Conservation (phyloP, 768 basidiomycete genomes). For the Suillus variegatus region DNA sequence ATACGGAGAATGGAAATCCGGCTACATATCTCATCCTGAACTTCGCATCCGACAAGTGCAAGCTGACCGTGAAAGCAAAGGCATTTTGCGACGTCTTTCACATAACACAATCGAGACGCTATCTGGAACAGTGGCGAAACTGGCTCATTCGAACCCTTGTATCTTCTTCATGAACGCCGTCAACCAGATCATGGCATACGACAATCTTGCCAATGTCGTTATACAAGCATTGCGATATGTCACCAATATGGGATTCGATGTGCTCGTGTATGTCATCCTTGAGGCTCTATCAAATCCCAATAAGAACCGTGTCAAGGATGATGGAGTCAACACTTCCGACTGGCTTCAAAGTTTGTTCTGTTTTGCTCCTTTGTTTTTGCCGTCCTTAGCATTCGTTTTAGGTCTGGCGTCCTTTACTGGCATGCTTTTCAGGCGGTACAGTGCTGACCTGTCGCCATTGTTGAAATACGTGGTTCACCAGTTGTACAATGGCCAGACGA, state of each 20-base stretch:
- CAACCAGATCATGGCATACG: constrained; percentile 94
- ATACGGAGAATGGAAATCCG: constrained; percentile 93
- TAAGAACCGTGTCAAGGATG: constrained; percentile 84
- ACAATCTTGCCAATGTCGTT: constrained; percentile 88
- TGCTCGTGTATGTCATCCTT: constrained; percentile 83
- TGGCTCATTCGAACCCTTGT: constrained; percentile 92
- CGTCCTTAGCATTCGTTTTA: constrained; percentile 34
- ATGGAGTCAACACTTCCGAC: constrained; percentile 86
- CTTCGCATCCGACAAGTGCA: constrained; percentile 79
- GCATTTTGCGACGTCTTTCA: constrained; percentile 84
- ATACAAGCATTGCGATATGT: constrained; percentile 88
- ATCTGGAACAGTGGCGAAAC: constrained; percentile 86
- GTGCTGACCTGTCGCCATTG: constrained; percentile 79
- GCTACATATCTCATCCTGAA: constrained; percentile 76
- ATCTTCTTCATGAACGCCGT: constrained; percentile 89
- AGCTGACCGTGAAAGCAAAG: constrained; percentile 86
- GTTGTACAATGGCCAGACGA: constrained; percentile 76
- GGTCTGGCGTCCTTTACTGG: constrained; percentile 93
- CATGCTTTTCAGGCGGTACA: constrained; percentile 86
- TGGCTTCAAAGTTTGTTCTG: constrained; percentile 85
- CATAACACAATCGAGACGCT: constrained; percentile 82
- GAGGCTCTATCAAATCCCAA: constrained; percentile 84
- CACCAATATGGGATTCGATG: constrained; percentile 93
- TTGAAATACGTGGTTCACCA: constrained; percentile 92
- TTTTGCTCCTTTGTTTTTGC: constrained; percentile 8